Evolutionary conservation across 371 early-diverging fungal genomes (phyloP).

Genomic region (Rhizopus sp.): DNA sequence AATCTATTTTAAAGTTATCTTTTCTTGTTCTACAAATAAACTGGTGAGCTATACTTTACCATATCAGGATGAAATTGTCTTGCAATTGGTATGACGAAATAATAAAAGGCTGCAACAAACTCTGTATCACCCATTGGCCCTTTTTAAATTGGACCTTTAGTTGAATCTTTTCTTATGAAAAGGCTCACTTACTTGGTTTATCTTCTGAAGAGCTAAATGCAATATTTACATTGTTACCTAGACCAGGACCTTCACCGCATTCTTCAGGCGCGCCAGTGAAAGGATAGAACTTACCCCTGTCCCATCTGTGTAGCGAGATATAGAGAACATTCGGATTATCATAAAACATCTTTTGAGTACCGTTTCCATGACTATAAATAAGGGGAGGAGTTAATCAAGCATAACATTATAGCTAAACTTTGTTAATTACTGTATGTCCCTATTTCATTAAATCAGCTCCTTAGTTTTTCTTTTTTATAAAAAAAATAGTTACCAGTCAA

Average conservation of each 20-base stretch:
- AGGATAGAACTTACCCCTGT: conserved; percentile 64
- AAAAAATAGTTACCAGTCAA: conserved; percentile 52
- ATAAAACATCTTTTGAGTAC: conserved; percentile 68
- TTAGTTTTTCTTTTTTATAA: not conserved
- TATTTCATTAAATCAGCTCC: conserved; percentile 7
- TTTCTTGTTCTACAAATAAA: not conserved
- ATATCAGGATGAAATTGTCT: conserved; percentile 65
- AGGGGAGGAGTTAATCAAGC: not conserved
- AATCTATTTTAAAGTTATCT: conserved; percentile 23
- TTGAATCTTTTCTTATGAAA: not conserved
- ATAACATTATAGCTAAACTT: not conserved
- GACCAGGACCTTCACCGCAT: conserved; percentile 55
- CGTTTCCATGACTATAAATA: conserved; percentile 60
- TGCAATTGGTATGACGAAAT: conserved; percentile 63
- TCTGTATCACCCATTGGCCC: conserved; percentile 72
- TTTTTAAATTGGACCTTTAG: not conserved
- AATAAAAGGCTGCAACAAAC: conserved; percentile 66
- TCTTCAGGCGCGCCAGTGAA: conserved; percentile 60
- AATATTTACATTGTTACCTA: conserved; percentile 65
- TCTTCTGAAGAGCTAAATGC: conserved; percentile 53
- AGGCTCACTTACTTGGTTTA: conserved; percentile 47
- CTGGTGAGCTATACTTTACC: conserved; percentile 21
- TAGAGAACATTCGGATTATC: conserved; percentile 69
- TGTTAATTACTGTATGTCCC: conserved; percentile 67
- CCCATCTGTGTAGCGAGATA: conserved; percentile 69